Percentiles rank a stretch among this genome's conserved stretches.
Conservation (phyloP, 2,329 filamentous ascomycete species). For the Penicillium sp. region DNA sequence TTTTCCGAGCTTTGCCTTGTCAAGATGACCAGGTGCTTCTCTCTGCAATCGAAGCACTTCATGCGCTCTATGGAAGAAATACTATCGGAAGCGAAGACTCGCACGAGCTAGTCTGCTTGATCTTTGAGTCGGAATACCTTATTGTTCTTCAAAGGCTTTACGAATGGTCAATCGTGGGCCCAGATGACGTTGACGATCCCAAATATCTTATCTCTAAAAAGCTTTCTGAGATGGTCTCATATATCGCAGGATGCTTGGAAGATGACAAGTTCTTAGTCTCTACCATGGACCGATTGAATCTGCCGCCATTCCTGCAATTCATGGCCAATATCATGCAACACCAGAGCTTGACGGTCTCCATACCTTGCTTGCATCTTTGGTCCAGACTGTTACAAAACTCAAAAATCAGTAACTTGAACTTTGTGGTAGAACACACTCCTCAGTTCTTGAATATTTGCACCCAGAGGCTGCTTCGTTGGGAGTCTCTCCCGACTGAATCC, state of each 20-base stretch:
- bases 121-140: slow-evolving; percentile 72
- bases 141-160: slow-evolving; percentile 70
- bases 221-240: slow-evolving; percentile 88
- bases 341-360: slow-evolving; percentile 86
- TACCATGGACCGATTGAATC: slow-evolving; percentile 55
- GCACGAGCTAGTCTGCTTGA: slow-evolving; percentile 70
- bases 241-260: slow-evolving; percentile 79
- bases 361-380: slow-evolving; percentile 88
- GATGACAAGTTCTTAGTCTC: slow-evolving; percentile 69
- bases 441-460: slow-evolving; percentile 80
- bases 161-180: slow-evolving; percentile 74
- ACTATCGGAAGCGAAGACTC: slow-evolving; percentile 78
- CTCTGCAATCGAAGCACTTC: slow-evolving; percentile 77
- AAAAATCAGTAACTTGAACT: slow-evolving; percentile 57
- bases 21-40: slow-evolving; percentile 71
- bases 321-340: slow-evolving; percentile 76
- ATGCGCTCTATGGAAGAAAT: slow-evolving; percentile 72
- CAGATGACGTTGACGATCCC: slow-evolving; percentile 81
- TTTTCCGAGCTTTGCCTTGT: slow-evolving; percentile 69
- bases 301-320: slow-evolving; percentile 74
- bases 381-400: slow-evolving; percentile 74
- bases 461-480: slow-evolving; percentile 79
- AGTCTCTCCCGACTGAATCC: slow-evolving; percentile 77
- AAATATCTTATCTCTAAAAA: slow-evolving; percentile 93
- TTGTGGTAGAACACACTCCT: slow-evolving; percentile 65